phyloP scores from a whole-genome alignment of 177 flowering plant species.

The Vitis hybrid region DNA sequence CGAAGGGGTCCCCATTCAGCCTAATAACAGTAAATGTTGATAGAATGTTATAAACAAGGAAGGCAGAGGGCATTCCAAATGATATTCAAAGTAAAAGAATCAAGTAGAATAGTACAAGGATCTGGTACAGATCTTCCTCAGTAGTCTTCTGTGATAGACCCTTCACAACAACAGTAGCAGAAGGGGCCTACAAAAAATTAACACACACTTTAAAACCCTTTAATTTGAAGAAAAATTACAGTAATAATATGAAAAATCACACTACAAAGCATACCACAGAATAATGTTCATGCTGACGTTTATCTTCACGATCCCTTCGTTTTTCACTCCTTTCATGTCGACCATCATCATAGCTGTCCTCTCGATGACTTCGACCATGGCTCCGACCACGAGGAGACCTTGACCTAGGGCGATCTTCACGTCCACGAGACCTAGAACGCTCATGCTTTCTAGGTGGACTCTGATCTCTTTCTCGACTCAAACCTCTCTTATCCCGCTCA shows the following conservation, averaged over 20 bases:
- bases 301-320: conserved; percentile 78
- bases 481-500: conserved; percentile 63
- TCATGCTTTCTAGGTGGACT: conserved; percentile 75
- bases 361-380: conserved; percentile 74
- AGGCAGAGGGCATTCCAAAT: background rate
- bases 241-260: background rate
- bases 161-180: conserved; percentile 95
- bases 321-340: conserved; percentile 71
- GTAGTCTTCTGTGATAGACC: conserved; percentile 95
- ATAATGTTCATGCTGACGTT: conserved; percentile 53
- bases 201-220: conserved; percentile 2
- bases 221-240: background rate
- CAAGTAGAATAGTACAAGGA: conserved; percentile 55
- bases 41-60: background rate
- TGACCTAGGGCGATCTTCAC: conserved; percentile 75
- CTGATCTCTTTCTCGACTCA: conserved; percentile 69
- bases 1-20: conserved; percentile 99
- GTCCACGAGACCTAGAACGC: conserved; percentile 68
- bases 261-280: conserved; percentile 53
- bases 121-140: conserved; percentile 91
- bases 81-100: background rate
- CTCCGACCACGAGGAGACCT: conserved; percentile 88
- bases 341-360: conserved; percentile 81
- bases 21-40: conserved; percentile 29
- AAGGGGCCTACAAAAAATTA: conserved; percentile 63